phyloP scores from a whole-genome alignment of 1,284 basidiomycete species.

The Rhodotorula sp. region DNA sequence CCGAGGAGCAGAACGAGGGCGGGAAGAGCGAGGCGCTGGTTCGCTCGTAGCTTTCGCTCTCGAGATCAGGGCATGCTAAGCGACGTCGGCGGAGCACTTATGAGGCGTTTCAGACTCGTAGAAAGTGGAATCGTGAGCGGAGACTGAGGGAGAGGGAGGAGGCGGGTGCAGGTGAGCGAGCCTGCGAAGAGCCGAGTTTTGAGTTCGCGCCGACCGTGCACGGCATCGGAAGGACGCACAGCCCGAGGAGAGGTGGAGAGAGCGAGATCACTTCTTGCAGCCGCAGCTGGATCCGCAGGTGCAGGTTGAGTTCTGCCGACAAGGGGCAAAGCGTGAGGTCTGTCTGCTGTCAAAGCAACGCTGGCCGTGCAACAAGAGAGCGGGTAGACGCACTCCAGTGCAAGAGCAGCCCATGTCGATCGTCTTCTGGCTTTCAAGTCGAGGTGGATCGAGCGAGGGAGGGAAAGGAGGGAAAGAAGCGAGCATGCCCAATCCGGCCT shows the following conservation, averaged over 20 bases:
- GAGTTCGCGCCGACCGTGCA: not conserved
- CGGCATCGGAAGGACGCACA: not conserved
- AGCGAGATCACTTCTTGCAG: not conserved
- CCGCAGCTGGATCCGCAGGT: conserved; percentile 1
- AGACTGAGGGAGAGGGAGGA: too few species aligned
- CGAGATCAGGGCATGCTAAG: too few species aligned
- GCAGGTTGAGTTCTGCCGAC: not conserved
- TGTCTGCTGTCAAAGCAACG: too few species aligned
- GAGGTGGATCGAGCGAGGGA: not conserved
- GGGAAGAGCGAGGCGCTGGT: too few species aligned
- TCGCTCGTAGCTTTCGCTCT: too few species aligned
- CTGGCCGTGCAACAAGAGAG: not conserved
- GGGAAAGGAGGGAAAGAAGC: not conserved
- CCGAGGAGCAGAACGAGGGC: too few species aligned
- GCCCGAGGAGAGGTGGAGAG: not conserved
- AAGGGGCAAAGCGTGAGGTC: too few species aligned
- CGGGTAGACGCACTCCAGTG: not conserved
- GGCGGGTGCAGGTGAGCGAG: too few species aligned
- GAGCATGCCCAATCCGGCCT: not conserved
- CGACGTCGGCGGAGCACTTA: too few species aligned
- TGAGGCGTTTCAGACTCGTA: too few species aligned
- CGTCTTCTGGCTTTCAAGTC: too few species aligned
- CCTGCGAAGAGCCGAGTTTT: not conserved
- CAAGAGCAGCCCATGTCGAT: conserved; percentile 1
- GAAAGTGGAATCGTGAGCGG: too few species aligned